Base-by-base conservation (phyloP, 73 alveolate genomes). In the Breviolum minutum region DNA sequence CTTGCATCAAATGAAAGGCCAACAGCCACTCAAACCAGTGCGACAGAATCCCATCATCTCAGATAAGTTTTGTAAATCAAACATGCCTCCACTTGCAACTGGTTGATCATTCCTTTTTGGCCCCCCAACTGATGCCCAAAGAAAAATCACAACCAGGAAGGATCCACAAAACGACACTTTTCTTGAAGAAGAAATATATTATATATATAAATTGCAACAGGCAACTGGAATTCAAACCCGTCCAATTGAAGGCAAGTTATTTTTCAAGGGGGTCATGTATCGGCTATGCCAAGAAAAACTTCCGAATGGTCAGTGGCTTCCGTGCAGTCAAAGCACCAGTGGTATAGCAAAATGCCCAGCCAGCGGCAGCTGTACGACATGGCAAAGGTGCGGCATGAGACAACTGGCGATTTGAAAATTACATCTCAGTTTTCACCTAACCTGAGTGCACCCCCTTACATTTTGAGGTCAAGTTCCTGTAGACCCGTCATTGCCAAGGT, bases 311-410 rank as follows among this genome's bases (percentile, higher is more conserved):
- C 14, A 10, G 19, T 19, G 83, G 19, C 83, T 19, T 19, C 83
- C n/a, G 4, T 80, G 88, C 88, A 48, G 88, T 80, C 54, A 30
- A 80, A 80, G 68, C 6, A 32, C 88, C 17, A 27, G 26, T 77
- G n/a, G 88, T 69, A 80, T 48, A 80, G 88, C 69, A 80, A 32
- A 19, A 80, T 80, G 88, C 88, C 17, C 22, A 80, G 88, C 88
- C 88, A 77, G n/a, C 14, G 86, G 86, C 86, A 11, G 69, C 29
- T 40, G 54, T 40, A 66, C 69, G 68, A 80, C 88, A 80, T 80
- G 88, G 68, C 88, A 80, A 48, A 66, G 68, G 32, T 11, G 88
- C 88, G 88, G 88, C 88, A 80, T 80, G 88, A 66, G 32, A 80
- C 88, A 80, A 29, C 63, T 77, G 61, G 62, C 86, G 10, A 19